phyloP scores from a whole-genome alignment of 805 yeast species.

The Saturnispora galanensis region DNA sequence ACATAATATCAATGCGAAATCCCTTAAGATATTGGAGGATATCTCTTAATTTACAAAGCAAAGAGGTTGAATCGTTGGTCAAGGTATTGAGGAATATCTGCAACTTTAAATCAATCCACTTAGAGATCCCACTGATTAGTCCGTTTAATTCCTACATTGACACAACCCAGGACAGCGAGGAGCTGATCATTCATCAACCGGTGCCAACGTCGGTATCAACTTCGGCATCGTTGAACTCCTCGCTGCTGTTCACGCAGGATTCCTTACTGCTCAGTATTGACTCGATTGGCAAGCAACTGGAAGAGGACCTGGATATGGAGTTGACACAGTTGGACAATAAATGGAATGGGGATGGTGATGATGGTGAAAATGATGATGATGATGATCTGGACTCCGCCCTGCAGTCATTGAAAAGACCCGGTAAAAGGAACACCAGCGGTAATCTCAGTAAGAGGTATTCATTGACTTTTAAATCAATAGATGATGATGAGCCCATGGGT shows the following conservation, averaged over 20 bases:
- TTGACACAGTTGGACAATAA: neutral
- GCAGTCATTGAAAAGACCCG: neutral
- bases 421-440: neutral
- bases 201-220: conserved; percentile 6
- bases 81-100: conserved; percentile 13
- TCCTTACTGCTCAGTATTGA: conserved; percentile 1
- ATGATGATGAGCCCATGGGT: conserved; percentile 9
- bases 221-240: conserved; percentile 6
- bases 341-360: neutral
- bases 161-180: neutral
- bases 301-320: conserved; percentile 5
- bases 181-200: conserved; percentile 7
- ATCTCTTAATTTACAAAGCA: conserved; percentile 24
- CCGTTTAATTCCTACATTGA: conserved; percentile 10
- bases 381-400: conserved; percentile 3
- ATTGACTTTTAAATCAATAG: conserved; percentile 20
- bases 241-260: conserved; percentile 6
- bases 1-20: conserved; percentile 56
- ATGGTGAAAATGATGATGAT: neutral
- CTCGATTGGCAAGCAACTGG: conserved; percentile 6
- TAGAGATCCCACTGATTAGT: conserved; percentile 5
- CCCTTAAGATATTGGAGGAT: conserved; percentile 72
- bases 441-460: conserved; percentile 10
- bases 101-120: conserved; percentile 9
- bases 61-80: conserved; percentile 24